phyloP scores from a whole-genome alignment of 305 asterid genomes.

The Ilex paraguariensis region DNA sequence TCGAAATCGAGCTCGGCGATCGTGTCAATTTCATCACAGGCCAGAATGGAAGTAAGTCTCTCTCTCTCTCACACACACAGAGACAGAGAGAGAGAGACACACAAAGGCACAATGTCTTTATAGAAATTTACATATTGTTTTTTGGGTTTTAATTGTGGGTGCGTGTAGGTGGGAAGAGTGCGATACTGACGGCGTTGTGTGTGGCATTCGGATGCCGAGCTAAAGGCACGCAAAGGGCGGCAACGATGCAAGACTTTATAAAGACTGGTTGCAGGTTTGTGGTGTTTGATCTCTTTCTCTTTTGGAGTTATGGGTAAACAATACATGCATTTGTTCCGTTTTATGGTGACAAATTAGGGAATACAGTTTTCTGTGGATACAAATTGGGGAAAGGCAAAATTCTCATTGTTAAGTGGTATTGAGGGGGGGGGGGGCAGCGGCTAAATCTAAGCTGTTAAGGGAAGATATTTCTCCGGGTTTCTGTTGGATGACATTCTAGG shows the following conservation, averaged over 20 bases:
- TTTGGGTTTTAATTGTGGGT: background rate
- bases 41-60: conserved; percentile 79
- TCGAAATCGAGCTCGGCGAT: conserved; percentile 74
- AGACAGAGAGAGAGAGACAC: too few species aligned
- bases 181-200: conserved; percentile 81
- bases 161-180: conserved; percentile 87
- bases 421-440: too few species aligned
- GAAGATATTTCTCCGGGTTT: too few species aligned
- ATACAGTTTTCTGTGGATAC: too few species aligned
- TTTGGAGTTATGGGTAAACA: too few species aligned
- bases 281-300: conserved; percentile 9
- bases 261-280: conserved; percentile 87
- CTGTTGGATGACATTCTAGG: too few species aligned
- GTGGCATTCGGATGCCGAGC: conserved; percentile 96
- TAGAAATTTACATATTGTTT: too few species aligned
- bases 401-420: too few species aligned
- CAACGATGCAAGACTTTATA: conserved; percentile 72
- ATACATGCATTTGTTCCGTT: too few species aligned
- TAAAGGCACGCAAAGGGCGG: conserved; percentile 85
- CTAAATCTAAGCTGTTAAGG: too few species aligned
- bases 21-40: conserved; percentile 86
- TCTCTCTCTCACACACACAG: background rate
- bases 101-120: background rate
- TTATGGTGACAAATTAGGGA: too few species aligned
- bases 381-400: too few species aligned